Base-by-base conservation (phyloP, 2,329 filamentous ascomycete genomes). In the Talaromyces amestolkiae region DNA sequence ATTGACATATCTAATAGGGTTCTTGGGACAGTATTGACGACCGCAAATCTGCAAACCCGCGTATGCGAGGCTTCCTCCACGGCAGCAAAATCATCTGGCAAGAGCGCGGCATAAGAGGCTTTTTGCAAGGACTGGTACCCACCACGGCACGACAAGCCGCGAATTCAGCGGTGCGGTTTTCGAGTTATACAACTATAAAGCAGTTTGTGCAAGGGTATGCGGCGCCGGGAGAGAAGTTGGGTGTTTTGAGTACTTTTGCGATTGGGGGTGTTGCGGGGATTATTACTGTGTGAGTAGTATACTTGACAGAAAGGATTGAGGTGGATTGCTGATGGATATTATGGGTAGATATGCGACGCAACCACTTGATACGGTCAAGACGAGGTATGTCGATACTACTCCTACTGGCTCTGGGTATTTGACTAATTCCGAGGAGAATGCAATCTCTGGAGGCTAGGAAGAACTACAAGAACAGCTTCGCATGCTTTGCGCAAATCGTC, bases 121-220 rank as follows among this genome's bases (percentile, higher is more conserved):
- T 99, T 84, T 97, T 99, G 85, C 93, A 98, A 77, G 95, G 95
- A 27, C 95, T 99, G 73, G 89, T 96, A 9, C 95, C 95, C 0
- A 99, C 95, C 1, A 98, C 95, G 3, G 93, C 93, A 24, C 86
- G 95, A 61, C 95, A 99, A 79, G 92, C 93, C 13, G 94, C 95
- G 71, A 99, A 99, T 81, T 94, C 90, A 53, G 95, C 95, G 1
- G 91, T 91, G 1, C 87, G 95, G 17, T 99, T 99, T 79, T 90
- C 91, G 19, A 90, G 90, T 56, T 99, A 97, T 80, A 97, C 91
- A 2, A 91, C 89, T 65, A 84, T 97, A 70, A 94, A 92, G 80
- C 95, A 98, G 78, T 82, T 96, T 68, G 95, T 93, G 67, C 91
- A 95, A 79, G 91, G 91, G 27, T 98, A 97, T 80, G 93, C 92